Evolutionary conservation across 2,329 filamentous ascomycete species (phyloP).

Genomic region (Tolypocladium ophioglossoides): DNA sequence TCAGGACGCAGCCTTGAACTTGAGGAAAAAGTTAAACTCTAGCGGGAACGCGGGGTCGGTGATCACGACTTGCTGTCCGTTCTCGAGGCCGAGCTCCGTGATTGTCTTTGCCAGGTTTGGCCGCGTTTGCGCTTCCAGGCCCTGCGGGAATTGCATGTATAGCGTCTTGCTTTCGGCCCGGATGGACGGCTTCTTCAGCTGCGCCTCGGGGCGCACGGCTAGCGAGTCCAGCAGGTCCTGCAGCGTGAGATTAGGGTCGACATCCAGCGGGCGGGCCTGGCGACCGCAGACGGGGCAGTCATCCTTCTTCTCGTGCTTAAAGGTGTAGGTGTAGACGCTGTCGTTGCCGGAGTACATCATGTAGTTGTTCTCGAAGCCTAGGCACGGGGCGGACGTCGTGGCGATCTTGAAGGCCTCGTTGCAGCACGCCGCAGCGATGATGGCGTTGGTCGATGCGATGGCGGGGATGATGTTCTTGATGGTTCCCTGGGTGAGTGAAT

Average conservation of each 20-base stretch:
- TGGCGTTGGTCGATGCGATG: constrained; percentile 94
- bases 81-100: constrained; percentile 56
- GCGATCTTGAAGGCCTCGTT: constrained; percentile 96
- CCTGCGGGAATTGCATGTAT: constrained; percentile 77
- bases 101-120: constrained; percentile 74
- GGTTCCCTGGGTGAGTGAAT: constrained; percentile 90
- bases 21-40: constrained; percentile 48
- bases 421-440: constrained; percentile 90
- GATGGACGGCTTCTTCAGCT: constrained; percentile 88
- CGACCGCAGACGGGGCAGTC: constrained; percentile 94
- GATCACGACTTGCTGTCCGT: constrained; percentile 84
- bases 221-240: constrained; percentile 79
- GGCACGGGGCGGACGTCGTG: constrained; percentile 67
- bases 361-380: constrained; percentile 77
- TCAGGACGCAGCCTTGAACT: constrained; percentile 25
- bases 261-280: constrained; percentile 61
- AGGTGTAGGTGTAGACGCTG: constrained; percentile 93
- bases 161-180: constrained; percentile 70
- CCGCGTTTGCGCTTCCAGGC: constrained; percentile 74
- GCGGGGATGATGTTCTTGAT: constrained; percentile 99
- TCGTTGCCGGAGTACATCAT: constrained; percentile 99
- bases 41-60: constrained; percentile 83
- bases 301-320: constrained; percentile 84
- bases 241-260: constrained; percentile 63
- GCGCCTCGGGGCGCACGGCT: constrained; percentile 73